phyloP scores from a whole-genome alignment of 2,329 filamentous ascomycete genomes.

The Cadophora sp. region DNA sequence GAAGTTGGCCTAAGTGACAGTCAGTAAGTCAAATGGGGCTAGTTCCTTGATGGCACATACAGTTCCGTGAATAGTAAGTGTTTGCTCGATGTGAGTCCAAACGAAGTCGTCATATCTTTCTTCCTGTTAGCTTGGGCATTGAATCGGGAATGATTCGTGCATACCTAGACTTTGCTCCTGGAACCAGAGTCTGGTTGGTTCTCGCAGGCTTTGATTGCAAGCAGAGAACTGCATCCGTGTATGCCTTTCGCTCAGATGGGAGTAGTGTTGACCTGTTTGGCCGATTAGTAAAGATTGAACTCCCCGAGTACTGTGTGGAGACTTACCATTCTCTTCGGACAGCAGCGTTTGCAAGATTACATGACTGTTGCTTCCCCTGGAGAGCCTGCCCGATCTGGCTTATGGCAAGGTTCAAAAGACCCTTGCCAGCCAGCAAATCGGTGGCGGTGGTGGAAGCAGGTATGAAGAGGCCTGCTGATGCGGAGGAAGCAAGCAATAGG shows the following conservation, averaged over 20 bases:
- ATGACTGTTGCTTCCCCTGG: slow-evolving; percentile 34
- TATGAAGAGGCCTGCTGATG: slow-evolving; percentile 30
- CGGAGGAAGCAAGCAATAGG: slow-evolving; percentile 28
- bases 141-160: neutral
- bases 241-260: slow-evolving; percentile 37
- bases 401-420: slow-evolving; percentile 45
- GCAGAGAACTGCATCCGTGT: slow-evolving; percentile 50
- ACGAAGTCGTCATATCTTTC: slow-evolving; percentile 49
- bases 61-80: slow-evolving; percentile 40
- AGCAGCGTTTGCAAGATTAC: slow-evolving; percentile 48
- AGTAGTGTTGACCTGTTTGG: slow-evolving; percentile 34
- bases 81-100: slow-evolving; percentile 48
- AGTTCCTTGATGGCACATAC: slow-evolving; percentile 31
- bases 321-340: slow-evolving; percentile 53
- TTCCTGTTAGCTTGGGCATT: neutral
- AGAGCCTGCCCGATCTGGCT: slow-evolving; percentile 36
- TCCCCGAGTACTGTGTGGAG: neutral
- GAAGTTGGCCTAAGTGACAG: slow-evolving; percentile 43
- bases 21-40: neutral
- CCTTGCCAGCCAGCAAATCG: slow-evolving; percentile 46
- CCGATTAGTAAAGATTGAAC: too few species aligned
- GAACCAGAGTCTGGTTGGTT: slow-evolving; percentile 43
- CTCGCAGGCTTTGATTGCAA: slow-evolving; percentile 45
- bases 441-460: slow-evolving; percentile 37
- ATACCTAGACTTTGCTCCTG: slow-evolving; percentile 37